Evolutionary conservation across 2,329 filamentous ascomycete genomes (phyloP), one percentile per base, ranked within the genome.

Genomic region (Ascochyta rabiei): DNA sequence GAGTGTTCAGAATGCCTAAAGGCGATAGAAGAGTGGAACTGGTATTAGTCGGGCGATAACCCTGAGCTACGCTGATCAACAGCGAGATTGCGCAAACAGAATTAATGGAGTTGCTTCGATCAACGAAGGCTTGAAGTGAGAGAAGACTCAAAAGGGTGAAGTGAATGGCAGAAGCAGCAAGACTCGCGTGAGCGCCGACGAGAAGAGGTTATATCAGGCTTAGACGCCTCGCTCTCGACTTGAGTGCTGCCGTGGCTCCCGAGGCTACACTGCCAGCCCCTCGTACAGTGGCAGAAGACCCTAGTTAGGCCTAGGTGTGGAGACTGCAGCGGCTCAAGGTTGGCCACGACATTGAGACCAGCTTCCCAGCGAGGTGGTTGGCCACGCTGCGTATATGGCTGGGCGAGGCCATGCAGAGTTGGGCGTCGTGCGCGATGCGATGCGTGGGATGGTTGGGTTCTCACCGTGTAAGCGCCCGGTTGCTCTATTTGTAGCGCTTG

Each of bases 1-100:
- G 58, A 56, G 54, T 46, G 41, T 42, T 53, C 48, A 52, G 56
- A 56, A 48, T 60, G 50, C 55, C 57, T 60, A 51, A 64, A 61
- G 66, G 62, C 57, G 63, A 63, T 56, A 53, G 53, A 45, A 48
- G 59, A 66, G 62, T 56, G 60, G 53, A 60, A 63, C 62, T 39
- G 60, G 62, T 71, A 71, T 75, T 72, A 71, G 64, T 34, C 53
- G 70, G 72, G 71, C 67, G 62, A 72, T 67, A 69, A 68, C 69
- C 72, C 71, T 57, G 48, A 60, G 62, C 72, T 48, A 55, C 47
- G 60, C 65, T 74, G 79, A 65, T 80, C 79, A 77, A 80, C 79
- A 77, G 78, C 69, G 28, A 35, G 26, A 15, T 34, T 15, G 38
- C 38, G 34, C 24, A 51, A 43, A 67, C 62, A 65, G 51, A 64